phyloP scores from a whole-genome alignment of 164 flowering plant genomes.

The Kingdonia uniflora region DNA sequence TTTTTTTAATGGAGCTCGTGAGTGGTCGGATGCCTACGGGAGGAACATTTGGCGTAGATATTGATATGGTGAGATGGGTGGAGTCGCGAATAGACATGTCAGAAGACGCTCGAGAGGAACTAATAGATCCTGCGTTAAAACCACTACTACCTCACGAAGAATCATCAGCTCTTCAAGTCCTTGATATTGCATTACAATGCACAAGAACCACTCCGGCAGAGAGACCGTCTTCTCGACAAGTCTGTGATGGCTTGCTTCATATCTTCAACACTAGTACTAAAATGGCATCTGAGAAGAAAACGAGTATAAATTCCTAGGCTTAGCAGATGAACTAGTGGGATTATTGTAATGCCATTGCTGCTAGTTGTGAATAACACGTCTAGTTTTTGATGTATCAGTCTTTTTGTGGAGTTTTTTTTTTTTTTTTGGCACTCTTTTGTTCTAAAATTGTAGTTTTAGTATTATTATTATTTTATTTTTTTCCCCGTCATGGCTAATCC shows the following conservation, averaged over 20 bases:
- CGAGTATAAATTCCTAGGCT: background rate
- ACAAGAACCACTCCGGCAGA: constrained; percentile 67
- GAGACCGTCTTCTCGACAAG: constrained; percentile 74
- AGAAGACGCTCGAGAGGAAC: constrained; percentile 32
- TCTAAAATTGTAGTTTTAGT: too few species aligned
- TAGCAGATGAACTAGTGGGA: too few species aligned
- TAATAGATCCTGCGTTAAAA: constrained; percentile 54
- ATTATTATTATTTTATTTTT: too few species aligned
- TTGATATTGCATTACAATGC: constrained; percentile 79
- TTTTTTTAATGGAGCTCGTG: constrained; percentile 91
- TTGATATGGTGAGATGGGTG: constrained; percentile 96
- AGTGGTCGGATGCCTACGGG: constrained; percentile 86
- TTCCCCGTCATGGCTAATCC: too few species aligned
- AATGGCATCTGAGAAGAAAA: constrained; percentile 18
- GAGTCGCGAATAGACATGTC: constrained; percentile 44
- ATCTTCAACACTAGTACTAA: constrained; percentile 30
- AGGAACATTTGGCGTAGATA: constrained; percentile 51
- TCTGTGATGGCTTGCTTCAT: constrained; percentile 49
- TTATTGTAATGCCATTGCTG: too few species aligned
- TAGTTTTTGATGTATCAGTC: too few species aligned
- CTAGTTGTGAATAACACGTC: too few species aligned
- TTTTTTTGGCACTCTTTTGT: too few species aligned
- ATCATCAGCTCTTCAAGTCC: constrained; percentile 53
- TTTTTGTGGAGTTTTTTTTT: too few species aligned
- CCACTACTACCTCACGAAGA: constrained; percentile 61